Evolutionary conservation across 495 filamentous ascomycete genomes (phyloP), one percentile per base, ranked within the genome.

Genomic region (Tuber calosporum): DNA sequence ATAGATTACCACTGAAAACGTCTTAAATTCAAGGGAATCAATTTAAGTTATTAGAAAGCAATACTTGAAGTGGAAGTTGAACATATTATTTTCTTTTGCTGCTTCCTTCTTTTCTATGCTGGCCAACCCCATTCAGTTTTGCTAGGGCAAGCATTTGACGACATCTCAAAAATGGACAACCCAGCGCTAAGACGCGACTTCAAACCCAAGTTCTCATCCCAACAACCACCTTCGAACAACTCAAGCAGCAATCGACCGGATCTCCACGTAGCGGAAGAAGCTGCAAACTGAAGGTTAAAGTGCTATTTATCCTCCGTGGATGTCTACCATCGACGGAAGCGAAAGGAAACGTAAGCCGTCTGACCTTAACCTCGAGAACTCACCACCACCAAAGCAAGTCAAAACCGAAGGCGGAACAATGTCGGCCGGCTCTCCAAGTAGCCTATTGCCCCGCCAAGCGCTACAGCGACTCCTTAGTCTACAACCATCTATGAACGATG

Each of bases 401-500:
- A 80, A 80, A 39, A 38, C 74, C 53, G 70, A 79, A 43, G 45
- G 43, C n/a, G 48, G 41, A 20, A 69, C 53, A 26, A 72, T 53
- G 66, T 68, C 39, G 67, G 15, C 53, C 69, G 62, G 72, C 37
- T 26, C 75, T 34, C 67, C 62, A 39, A 40, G n/a, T 30, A 30
- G n/a, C n/a, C 69, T 67, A 48, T 70, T 72, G 39, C 73, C 68
- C 72, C 77, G 75, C 38, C 36, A 40, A 17, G 76, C 72, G 53
- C 42, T 79, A 26, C 72, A 75, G 72, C 73, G 73, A 38, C 72
- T 79, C 30, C 62, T 80, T 43, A 72, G 72, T 39, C 66, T 72
- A 22, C 75, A 78, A 11, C 83, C 83, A 17, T 82, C 84, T 77
- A 83, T 88, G 69, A 83, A 81, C 19, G 86, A 89, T 5, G 86